Evolutionary conservation across 2,329 filamentous ascomycete species (phyloP).

Genomic region (Aspergillus fijiensis): DNA sequence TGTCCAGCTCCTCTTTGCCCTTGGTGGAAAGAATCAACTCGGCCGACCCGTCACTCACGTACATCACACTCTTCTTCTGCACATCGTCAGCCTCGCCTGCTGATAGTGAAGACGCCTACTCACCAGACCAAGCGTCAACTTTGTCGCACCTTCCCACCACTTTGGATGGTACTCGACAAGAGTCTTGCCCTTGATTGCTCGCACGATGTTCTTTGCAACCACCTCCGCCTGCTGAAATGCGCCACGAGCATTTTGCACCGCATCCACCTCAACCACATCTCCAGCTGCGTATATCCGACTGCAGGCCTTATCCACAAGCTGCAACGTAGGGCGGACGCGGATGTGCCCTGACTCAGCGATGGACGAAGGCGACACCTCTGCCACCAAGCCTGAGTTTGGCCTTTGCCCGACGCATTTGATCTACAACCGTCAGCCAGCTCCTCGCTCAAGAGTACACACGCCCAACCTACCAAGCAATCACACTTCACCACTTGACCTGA

Average conservation of each 20-base stretch:
- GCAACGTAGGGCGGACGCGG: constrained; percentile 56
- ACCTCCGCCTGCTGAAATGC: constrained; percentile 55
- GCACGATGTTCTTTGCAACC: constrained; percentile 57
- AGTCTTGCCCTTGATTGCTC: constrained; percentile 44
- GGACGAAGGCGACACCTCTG: constrained; percentile 41
- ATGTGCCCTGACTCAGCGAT: constrained; percentile 53
- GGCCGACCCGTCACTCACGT: constrained; percentile 46
- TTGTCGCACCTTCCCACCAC: constrained; percentile 54
- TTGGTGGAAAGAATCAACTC: constrained; percentile 45
- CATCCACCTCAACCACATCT: constrained; percentile 58
- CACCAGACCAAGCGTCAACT: constrained; percentile 50
- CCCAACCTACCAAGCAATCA: constrained; percentile 49
- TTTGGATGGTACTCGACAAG: constrained; percentile 45
- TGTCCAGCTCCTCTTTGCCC: constrained; percentile 45
- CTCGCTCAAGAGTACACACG: no score
- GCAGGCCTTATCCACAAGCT: constrained; percentile 51
- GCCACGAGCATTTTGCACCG: constrained; percentile 55
- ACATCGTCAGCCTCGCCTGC: constrained; percentile 6
- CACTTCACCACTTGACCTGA: constrained; percentile 50
- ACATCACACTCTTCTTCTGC: constrained; percentile 48
- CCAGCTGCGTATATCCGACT: constrained; percentile 63
- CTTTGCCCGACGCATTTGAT: no score
- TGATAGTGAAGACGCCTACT: not conserved
- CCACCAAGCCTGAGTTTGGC: no score
- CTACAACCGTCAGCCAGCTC: no score